A percentile compares a stretch with the other conserved stretches of the same genome.
These are phyloP conservation scores for Clonostachys sp. DNA, from an alignment of 2,329 filamentous ascomycete species.

Conservation along the genomic window DNA sequence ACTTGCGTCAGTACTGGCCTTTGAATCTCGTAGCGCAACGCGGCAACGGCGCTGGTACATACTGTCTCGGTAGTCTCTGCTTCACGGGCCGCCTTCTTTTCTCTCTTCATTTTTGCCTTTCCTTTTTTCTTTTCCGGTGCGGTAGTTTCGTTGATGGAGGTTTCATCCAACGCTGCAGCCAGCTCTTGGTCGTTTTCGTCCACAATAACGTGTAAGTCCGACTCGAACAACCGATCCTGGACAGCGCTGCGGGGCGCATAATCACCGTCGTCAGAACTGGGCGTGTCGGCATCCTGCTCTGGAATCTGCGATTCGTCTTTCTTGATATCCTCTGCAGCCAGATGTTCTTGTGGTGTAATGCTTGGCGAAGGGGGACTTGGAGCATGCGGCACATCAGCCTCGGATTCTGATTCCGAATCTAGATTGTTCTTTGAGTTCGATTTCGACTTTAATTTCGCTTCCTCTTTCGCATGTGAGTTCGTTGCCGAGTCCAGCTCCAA, in stretches of 20 bases:
- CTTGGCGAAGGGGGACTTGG: neutral
- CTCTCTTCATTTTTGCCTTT: constrained; percentile 46
- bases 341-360: neutral
- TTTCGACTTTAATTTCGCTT: neutral
- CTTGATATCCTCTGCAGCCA: constrained; percentile 5
- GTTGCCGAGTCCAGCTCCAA: constrained; percentile 36
- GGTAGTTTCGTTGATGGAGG: constrained; percentile 12
- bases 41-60: neutral
- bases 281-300: constrained; percentile 1
- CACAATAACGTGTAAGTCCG: neutral
- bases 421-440: neutral
- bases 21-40: neutral
- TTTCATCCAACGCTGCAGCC: neutral
- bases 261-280: constrained; percentile 23
- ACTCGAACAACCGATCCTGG: constrained; percentile 27
- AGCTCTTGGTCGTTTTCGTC: neutral
- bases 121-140: constrained; percentile 33
- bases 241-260: constrained; percentile 41
- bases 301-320: constrained; percentile 2
- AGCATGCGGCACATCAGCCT: neutral
- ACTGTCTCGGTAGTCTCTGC: neutral
- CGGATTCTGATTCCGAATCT: neutral
- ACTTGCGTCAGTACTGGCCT: neutral
- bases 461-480: neutral
- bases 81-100: constrained; percentile 35